Base-by-base conservation (phyloP, 2,329 filamentous ascomycete genomes). In the Calonectria montana region DNA sequence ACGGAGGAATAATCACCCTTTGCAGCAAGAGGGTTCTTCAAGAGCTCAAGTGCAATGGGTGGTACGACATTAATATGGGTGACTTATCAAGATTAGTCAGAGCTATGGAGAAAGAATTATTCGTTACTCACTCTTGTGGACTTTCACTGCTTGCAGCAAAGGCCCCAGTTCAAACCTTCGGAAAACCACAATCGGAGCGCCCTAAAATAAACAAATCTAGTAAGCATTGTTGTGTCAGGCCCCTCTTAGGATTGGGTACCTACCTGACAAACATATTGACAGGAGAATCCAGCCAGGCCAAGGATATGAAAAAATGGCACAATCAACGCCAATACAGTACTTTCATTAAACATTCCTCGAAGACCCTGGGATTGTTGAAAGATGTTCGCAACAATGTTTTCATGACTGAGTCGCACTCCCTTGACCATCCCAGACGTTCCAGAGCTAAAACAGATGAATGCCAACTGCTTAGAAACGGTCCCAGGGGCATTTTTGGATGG, bases 371-470 rank as follows among this genome's bases (percentile, higher is more conserved):
- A 68, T 16, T 68, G 66, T 18, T 63, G 57, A n/a, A 68, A 68
- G 16, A 63, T 68, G 8, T 68, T 68, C 21, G 66, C 35, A n/a
- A 68, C 66, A 21, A 68, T 63, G 23, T 68, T 68, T 1, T 35
- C 66, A 25, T 68, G 66, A 37, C 55, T 68, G 7, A 68, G 57
- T 27, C 27, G 37, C 3, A 68, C 66, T 12, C 66, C 66, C 29
- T 68, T 68, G 23, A 68, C 66, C 12, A 63, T 61, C 6, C 66
- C 66, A 2, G 66, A 68, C 7, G 66, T 68, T 13, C 66, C 66
- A 35, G 66, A 68, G 25, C 66, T 68, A 27, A 68, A 68, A 10
- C 66, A 68, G 8, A 68, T 68, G 7, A 68, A 68, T 3, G 66
- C 66, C 10, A 68, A n/a, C 31, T 53, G 25, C 3, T 53, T 63